Percentiles rank a stretch among this genome's conserved stretches.
These are phyloP conservation scores for Aureobasidium sp. DNA, from an alignment of 2,329 filamentous ascomycete genomes.

Conservation along the genomic window DNA sequence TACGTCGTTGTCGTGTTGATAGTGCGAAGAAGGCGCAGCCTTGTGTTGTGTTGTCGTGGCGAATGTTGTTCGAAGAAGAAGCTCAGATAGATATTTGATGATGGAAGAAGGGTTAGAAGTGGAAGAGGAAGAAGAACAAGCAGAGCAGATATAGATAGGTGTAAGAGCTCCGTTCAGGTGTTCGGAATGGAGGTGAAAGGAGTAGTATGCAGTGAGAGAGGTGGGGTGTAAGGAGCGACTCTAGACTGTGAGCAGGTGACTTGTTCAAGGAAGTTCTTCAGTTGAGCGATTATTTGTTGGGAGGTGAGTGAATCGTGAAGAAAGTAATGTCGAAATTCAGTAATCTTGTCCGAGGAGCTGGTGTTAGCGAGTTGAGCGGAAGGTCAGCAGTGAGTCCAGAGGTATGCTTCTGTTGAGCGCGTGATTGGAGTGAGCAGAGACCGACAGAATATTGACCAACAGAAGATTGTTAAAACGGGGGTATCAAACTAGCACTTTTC, in stretches of 20 bases:
- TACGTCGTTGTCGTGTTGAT: neutral
- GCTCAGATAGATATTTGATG: neutral
- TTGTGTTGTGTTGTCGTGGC: neutral
- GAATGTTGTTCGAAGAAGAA: neutral
- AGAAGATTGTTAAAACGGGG: conserved; percentile 3
- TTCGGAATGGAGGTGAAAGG: neutral
- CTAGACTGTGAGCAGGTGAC: neutral
- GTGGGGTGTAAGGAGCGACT: neutral
- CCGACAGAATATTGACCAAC: neutral
- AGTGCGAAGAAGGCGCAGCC: neutral
- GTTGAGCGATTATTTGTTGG: too few species aligned
- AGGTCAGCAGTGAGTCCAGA: neutral
- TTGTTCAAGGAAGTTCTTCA: neutral
- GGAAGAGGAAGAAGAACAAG: neutral
- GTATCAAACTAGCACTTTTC: conserved; percentile 8
- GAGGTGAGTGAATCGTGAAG: too few species aligned
- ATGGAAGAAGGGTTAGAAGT: neutral
- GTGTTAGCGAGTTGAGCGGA: neutral
- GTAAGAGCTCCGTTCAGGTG: neutral
- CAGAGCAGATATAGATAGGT: neutral
- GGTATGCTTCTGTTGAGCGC: neutral
- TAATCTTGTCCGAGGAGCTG: too few species aligned
- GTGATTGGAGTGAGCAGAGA: neutral
- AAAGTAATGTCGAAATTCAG: too few species aligned
- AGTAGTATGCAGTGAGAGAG: neutral